Percentiles rank a stretch among this genome's conserved stretches.
Conservation (phyloP, 495 filamentous ascomycete species). For the Cenococcum geophilum region DNA sequence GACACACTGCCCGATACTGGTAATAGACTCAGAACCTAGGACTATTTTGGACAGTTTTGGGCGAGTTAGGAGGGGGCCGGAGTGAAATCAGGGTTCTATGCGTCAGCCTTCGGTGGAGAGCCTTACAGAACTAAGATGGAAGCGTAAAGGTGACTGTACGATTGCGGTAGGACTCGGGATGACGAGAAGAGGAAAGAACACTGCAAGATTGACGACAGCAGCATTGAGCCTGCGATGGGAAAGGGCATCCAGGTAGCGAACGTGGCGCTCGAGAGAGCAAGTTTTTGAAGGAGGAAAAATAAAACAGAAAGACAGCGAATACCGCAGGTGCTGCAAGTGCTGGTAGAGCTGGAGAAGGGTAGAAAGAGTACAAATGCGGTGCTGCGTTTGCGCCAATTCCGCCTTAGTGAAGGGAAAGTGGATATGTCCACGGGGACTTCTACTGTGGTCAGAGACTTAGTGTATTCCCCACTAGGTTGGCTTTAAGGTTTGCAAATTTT, state of each 20-base stretch:
- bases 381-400: too few species aligned
- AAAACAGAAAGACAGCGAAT: neutral
- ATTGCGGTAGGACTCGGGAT: neutral
- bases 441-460: too few species aligned
- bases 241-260: neutral
- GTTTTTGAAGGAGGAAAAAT: neutral
- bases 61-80: neutral
- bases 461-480: too few species aligned
- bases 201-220: neutral
- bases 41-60: neutral
- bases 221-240: neutral
- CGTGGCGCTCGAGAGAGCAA: neutral
- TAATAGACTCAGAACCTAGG: neutral
- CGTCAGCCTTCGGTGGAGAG: neutral
- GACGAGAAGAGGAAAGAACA: neutral
- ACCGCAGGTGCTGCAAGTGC: too few species aligned
- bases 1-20: neutral
- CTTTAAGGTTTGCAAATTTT: too few species aligned
- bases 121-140: neutral
- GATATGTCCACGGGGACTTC: too few species aligned
- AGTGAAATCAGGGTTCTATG: neutral
- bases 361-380: too few species aligned
- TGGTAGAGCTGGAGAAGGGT: too few species aligned
- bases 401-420: too few species aligned
- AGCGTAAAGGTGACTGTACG: neutral